Base-by-base conservation (phyloP, 2,329 filamentous ascomycete species). In the Alternaria sp. region DNA sequence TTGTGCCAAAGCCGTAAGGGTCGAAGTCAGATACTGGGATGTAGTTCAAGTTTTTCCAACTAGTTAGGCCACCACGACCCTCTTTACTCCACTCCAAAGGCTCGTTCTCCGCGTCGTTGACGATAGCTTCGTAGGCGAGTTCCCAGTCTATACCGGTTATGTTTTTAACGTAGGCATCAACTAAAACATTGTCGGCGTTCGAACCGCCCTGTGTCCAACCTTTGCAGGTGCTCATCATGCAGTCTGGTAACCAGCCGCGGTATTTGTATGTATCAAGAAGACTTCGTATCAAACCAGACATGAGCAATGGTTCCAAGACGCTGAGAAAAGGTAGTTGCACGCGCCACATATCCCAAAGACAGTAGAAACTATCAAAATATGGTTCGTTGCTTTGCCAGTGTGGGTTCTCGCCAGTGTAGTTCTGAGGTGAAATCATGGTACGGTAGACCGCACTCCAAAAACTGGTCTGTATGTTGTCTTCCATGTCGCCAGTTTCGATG, bases 141-240 rank as follows among this genome's bases (percentile, higher is more conserved):
- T 76, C 63, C 77, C 77, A 79, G 57, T 79, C 72, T 26, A 79
- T 74, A 3, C 85, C 73, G 0, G 78, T 80, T 7, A 92, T 79
- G 3, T 89, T 88, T 73, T 93, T 93, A 36, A 92, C 64, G 62
- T 86, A 92, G 0, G 87, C 88, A 68, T 93, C 91, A 0, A 88
- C 87, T 3, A 93, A 78, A 0, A 93, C 83, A 16, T 89, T 84
- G 68, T 93, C 91, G 3, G 91, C 90, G 60, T 93, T 92, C 0
- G 89, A 91, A 0, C 91, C 91, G 11, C 91, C 90, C 79, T 93
- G 91, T 0, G 90, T 93, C 69, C 85, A 89, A 0, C 91, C 91
- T 72, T 90, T 91, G 73, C 86, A 91, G 1, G 92, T 82, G n/a
- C 85, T 88, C 90, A 93, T 93, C 36, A 89, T 87, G 64, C 90